These are phyloP conservation scores for Acanthamoeba lenticulata DNA, from an alignment of 208 protist species.

Conservation along the genomic window DNA sequence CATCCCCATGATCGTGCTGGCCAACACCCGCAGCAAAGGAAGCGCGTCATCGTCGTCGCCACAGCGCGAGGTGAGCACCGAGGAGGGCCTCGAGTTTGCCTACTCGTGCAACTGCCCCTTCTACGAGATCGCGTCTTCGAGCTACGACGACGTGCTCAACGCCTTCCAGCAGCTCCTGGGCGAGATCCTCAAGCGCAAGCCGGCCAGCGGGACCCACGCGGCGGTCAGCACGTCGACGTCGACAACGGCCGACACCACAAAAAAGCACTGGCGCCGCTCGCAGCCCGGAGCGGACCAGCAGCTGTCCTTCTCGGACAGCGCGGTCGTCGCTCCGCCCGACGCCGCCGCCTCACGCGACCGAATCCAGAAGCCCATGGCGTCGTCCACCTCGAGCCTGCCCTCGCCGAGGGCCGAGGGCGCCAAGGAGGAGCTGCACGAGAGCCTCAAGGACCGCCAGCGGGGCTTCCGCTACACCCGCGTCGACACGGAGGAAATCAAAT, in stretches of 20 bases:
- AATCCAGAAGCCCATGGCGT: neutral
- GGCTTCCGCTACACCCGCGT: conserved; percentile 9
- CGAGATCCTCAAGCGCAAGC: neutral
- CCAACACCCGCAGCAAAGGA: neutral
- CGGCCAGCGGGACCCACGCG: too few relatives aligned
- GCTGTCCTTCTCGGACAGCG: neutral
- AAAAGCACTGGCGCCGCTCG: neutral
- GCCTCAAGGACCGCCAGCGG: neutral
- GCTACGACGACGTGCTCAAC: conserved; percentile 14
- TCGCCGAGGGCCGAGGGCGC: neutral
- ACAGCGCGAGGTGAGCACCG: neutral
- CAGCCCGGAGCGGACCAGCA: too few relatives aligned
- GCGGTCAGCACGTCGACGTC: too few relatives aligned
- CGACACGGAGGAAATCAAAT: conserved; percentile 13
- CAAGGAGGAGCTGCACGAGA: conserved; percentile 1
- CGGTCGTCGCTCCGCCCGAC: neutral
- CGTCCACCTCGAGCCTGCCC: neutral
- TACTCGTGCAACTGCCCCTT: conserved; percentile 36
- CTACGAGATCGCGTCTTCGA: neutral
- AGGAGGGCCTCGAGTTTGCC: conserved; percentile 15
- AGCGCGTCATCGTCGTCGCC: neutral
- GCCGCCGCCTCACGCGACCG: neutral
- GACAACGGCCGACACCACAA: too few relatives aligned
- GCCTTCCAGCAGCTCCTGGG: conserved; percentile 38
- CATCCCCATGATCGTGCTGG: conserved; percentile 32